A percentile compares a stretch with the other conserved stretches of the same genome.
Evolutionary conservation across 768 basidiomycete genomes (phyloP).

Genomic region (Serendipita sp.): DNA sequence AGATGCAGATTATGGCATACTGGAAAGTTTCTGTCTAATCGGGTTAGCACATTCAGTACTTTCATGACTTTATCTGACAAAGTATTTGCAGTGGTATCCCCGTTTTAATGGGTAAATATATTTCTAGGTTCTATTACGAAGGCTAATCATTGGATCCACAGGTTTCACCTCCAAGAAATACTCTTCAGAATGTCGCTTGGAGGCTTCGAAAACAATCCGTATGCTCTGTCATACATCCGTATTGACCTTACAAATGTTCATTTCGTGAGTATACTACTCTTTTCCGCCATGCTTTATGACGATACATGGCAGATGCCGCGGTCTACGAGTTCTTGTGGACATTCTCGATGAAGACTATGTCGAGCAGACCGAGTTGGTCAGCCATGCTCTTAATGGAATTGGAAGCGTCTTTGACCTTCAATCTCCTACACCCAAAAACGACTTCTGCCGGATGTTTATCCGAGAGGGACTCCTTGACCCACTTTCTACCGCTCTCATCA

Average conservation of each 20-base stretch:
- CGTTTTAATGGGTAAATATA: conserved; percentile 66
- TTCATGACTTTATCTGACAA: conserved; percentile 7
- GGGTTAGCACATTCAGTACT: conserved; percentile 30
- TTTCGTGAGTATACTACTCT: conserved; percentile 47
- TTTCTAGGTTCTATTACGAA: background rate
- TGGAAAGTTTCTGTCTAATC: conserved; percentile 92
- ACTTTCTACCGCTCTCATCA: conserved; percentile 72
- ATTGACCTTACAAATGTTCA: conserved; percentile 95
- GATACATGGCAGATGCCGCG: conserved; percentile 54
- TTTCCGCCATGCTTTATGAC: background rate
- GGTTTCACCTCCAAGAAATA: conserved; percentile 91
- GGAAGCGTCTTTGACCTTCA: conserved; percentile 91
- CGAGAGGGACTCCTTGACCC: conserved; percentile 90
- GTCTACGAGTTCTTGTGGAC: conserved; percentile 85
- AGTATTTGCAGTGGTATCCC: conserved; percentile 58
- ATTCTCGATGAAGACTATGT: conserved; percentile 92
- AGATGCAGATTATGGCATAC: conserved; percentile 55
- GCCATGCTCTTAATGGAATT: conserved; percentile 87
- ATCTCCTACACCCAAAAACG: conserved; percentile 92
- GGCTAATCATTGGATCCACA: conserved; percentile 16
- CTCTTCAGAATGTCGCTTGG: conserved; percentile 80
- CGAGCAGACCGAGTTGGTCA: conserved; percentile 78
- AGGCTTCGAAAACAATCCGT: conserved; percentile 89
- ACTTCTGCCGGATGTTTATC: conserved; percentile 97
- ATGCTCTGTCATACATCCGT: conserved; percentile 85